These are phyloP conservation scores for Chytridium lagenaria DNA, from an alignment of 371 early-diverging fungal species.

Conservation along the genomic window DNA sequence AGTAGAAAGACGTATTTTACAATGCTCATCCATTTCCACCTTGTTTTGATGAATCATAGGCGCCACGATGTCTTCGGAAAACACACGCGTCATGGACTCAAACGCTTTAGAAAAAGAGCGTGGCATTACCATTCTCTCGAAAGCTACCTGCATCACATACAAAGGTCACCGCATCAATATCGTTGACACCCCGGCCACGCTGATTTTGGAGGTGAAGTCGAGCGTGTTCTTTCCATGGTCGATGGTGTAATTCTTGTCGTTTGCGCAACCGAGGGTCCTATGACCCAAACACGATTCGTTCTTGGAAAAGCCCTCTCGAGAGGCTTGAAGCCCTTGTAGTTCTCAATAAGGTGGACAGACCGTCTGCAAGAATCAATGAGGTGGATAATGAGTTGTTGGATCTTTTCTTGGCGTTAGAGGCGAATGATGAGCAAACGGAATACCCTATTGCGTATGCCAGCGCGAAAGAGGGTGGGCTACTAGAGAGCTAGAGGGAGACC, in stretches of 20 bases:
- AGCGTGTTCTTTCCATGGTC: conserved; percentile 82
- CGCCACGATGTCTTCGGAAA: conserved; percentile 44
- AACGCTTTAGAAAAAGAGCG: conserved; percentile 80
- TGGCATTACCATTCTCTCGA: conserved; percentile 84
- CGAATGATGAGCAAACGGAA: conserved; percentile 76
- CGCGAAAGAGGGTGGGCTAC: conserved; percentile 84
- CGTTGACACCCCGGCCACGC: conserved; percentile 83
- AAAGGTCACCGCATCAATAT: conserved; percentile 78
- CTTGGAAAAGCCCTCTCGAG: conserved; percentile 72
- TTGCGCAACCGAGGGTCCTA: conserved; percentile 82
- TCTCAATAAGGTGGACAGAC: conserved; percentile 80
- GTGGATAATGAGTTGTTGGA: conserved; percentile 79
- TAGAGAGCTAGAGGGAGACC: conserved; percentile 50
- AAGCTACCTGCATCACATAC: conserved; percentile 72
- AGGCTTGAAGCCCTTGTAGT: conserved; percentile 75
- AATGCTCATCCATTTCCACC: too few species aligned
- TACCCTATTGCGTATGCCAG: conserved; percentile 76
- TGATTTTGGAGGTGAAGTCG: conserved; percentile 80
- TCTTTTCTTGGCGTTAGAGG: conserved; percentile 73
- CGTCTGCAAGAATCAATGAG: conserved; percentile 72
- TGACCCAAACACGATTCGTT: conserved; percentile 87
- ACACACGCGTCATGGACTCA: conserved; percentile 78
- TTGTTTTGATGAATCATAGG: conserved; percentile 35
- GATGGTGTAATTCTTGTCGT: conserved; percentile 82
- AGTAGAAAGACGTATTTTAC: not conserved